These are phyloP conservation scores for Saccharomycopsis javanensis DNA, from an alignment of 805 yeast species.

Conservation along the genomic window DNA sequence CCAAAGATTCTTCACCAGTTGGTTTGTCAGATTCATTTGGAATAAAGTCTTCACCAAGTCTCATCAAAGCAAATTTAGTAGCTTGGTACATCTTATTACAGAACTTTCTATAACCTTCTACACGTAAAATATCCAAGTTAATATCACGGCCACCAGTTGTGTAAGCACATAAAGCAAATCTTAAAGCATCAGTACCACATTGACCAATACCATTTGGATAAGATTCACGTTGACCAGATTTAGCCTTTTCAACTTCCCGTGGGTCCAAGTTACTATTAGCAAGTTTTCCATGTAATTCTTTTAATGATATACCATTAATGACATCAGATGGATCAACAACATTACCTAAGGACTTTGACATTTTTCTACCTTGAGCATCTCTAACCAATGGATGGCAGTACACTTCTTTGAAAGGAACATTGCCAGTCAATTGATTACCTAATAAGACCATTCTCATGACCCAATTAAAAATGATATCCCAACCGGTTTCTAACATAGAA, in stretches of 20 bases:
- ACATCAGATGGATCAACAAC: constrained; percentile 96
- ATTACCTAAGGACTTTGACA: constrained; percentile 97
- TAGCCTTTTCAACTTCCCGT: constrained; percentile 78
- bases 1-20: constrained; percentile 79
- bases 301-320: constrained; percentile 75
- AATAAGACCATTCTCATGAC: constrained; percentile 92
- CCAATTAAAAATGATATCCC: constrained; percentile 99
- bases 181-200: constrained; percentile 98
- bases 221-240: constrained; percentile 74
- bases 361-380: constrained; percentile 98
- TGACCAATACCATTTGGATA: constrained; percentile 98
- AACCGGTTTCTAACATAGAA: constrained; percentile 94
- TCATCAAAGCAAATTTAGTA: constrained; percentile 89
- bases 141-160: constrained; percentile 98
- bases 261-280: constrained; percentile 79
- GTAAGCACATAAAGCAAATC: constrained; percentile 97
- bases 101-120: constrained; percentile 98
- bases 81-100: constrained; percentile 99
- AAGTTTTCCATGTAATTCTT: constrained; percentile 70
- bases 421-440: constrained; percentile 82
- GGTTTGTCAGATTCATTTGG: constrained; percentile 62
- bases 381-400: constrained; percentile 97
- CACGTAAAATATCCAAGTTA: constrained; percentile 90
- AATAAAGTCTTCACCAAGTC: constrained; percentile 77
- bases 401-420: constrained; percentile 89